phyloP scores from a whole-genome alignment of 75 land plant species.

The Sequoia sempervirens region DNA sequence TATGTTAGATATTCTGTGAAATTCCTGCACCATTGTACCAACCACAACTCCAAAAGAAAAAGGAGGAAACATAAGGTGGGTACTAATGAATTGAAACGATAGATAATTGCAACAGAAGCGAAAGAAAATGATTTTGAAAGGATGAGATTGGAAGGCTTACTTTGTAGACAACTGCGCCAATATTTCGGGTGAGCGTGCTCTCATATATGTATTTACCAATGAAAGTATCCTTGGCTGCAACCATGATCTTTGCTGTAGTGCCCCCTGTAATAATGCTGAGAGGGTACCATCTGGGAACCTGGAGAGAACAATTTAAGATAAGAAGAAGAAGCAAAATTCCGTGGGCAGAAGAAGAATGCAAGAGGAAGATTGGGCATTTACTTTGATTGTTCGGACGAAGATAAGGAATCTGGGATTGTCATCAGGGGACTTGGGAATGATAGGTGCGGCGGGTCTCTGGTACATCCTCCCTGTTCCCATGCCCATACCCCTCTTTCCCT shows the following conservation, averaged over 20 bases:
- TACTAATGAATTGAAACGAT: neutral
- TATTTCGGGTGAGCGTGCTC: conserved; percentile 77
- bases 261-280: conserved; percentile 85
- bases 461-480: conserved; percentile 21
- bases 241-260: conserved; percentile 92
- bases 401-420: conserved; percentile 89
- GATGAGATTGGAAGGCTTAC: conserved; percentile 25
- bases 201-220: conserved; percentile 86
- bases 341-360: neutral
- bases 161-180: conserved; percentile 86
- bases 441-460: conserved; percentile 41
- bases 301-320: neutral
- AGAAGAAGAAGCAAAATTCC: neutral
- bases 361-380: conserved; percentile 13
- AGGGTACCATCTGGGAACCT: conserved; percentile 96
- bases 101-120: neutral
- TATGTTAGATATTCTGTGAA: neutral
- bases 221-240: conserved; percentile 86
- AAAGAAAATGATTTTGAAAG: neutral
- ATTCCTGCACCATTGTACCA: neutral
- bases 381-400: conserved; percentile 78
- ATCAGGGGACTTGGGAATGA: conserved; percentile 78
- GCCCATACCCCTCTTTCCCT: conserved; percentile 59
- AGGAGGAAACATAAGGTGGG: neutral
- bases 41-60: neutral